These are phyloP conservation scores for Acanthamoeba healyi DNA, from an alignment of 208 protist species.

Conservation along the genomic window DNA sequence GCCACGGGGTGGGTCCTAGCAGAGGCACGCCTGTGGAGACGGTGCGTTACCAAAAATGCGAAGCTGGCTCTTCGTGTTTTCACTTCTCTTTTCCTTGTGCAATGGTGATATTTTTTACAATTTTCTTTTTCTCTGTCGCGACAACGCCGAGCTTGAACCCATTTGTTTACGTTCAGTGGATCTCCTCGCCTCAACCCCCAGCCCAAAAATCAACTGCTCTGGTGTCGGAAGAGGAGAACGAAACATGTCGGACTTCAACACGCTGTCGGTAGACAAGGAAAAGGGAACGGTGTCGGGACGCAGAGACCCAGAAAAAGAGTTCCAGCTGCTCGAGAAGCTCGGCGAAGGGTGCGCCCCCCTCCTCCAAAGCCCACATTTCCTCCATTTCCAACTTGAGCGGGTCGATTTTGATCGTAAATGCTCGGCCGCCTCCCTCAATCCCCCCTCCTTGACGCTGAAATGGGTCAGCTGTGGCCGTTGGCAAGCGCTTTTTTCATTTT, in stretches of 20 bases:
- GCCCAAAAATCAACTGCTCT: no score
- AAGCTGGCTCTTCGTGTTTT: no score
- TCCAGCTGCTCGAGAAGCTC: constrained; percentile 59
- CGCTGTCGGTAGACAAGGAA: constrained; percentile 29
- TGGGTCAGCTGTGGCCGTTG: neutral
- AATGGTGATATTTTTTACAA: no score
- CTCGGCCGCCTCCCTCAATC: neutral
- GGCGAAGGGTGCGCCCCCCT: constrained; percentile 51
- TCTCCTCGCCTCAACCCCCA: no score
- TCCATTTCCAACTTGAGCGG: neutral
- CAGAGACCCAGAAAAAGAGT: constrained; percentile 41
- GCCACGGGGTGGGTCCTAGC: no score
- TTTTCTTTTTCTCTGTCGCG: no score
- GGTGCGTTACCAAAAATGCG: no score
- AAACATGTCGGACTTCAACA: constrained; percentile 45
- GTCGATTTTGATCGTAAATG: neutral
- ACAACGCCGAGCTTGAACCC: no score
- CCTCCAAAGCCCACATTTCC: neutral
- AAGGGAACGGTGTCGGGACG: constrained; percentile 37
- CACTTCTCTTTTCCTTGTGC: no score
- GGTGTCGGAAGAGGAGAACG: neutral
- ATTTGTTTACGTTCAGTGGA: no score
- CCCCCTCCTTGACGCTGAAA: neutral
- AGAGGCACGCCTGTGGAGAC: no score
- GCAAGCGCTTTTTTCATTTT: neutral